Base-by-base conservation (phyloP, 2,329 filamentous ascomycete genomes). In the Colletotrichum melonis region DNA sequence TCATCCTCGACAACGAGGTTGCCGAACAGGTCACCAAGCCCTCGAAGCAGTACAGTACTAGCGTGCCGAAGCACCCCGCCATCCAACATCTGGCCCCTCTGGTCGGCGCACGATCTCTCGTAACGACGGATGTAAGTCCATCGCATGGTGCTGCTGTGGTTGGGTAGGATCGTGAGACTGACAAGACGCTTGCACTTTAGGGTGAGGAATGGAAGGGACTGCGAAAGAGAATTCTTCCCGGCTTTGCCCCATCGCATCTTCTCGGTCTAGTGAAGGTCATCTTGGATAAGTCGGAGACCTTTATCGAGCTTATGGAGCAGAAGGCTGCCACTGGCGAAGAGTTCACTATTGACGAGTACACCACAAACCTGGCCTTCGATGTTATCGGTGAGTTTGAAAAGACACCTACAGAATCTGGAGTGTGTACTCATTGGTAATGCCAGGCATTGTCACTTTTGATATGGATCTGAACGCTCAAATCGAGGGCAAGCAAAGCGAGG, bases 331-430 rank as follows among this genome's bases (percentile, higher is more conserved):
- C 76, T 1, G 78, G 76, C 32, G 76, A 80, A 11, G 75, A 75
- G 1, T 80, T 83, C 49, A 72, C 72, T 2, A 71, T 84, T 6
- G 79, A 79, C 52, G 73, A 78, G 30, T 75, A 79, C 11, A 78
- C 77, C 14, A 77, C 78, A 1, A 79, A 79, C 63, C 75, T 84
- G 16, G 82, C 83, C 6, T 84, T 84, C 59, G 83, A 85, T 67
- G 80, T 83, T 38, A 83, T 84, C 46, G 82, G 81, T 66, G 8
- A 59, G 49, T 32, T 19, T 19, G 2, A 3, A 16, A 49, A 11
- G 26, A 22, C 1, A 16, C 19, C 3, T 11, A 73, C 75, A 52
- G 76, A 75, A 58, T 78, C 1, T 14, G 30, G 5, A 4, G 22
- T 7, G 5, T 16, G 24, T 77, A 24, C 46, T 28, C 16, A 30